Evolutionary conservation across 441 rosid genomes (phyloP).

Genomic region (Corymbia citriodora): DNA sequence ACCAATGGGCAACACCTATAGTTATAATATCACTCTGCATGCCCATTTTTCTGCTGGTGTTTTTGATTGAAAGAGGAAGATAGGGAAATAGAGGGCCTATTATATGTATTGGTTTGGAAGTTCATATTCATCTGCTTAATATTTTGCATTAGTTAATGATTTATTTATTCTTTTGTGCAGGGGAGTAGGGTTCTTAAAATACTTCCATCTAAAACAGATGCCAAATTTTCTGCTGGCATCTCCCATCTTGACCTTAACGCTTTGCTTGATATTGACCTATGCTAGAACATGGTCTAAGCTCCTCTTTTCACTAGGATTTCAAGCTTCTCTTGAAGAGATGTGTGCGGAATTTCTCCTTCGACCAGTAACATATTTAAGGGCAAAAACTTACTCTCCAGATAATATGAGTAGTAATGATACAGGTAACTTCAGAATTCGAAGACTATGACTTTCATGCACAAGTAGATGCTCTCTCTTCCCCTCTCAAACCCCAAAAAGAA

Average conservation of each 20-base stretch:
- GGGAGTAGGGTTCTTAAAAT: constrained; percentile 88
- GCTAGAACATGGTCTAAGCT: constrained; percentile 42
- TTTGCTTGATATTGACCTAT: constrained; percentile 56
- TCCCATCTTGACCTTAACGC: constrained; percentile 66
- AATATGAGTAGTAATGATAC: not conserved
- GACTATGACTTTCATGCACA: not conserved
- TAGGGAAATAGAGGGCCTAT: not conserved
- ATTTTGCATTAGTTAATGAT: not conserved
- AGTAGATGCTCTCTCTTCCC: not conserved
- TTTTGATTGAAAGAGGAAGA: not conserved
- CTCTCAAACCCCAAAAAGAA: not conserved
- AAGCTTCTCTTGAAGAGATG: constrained; percentile 40
- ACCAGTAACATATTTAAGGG: not conserved
- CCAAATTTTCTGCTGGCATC: constrained; percentile 96
- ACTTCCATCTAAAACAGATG: constrained; percentile 75
- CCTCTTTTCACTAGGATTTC: constrained; percentile 60
- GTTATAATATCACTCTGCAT: not conserved
- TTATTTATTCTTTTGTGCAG: constrained; percentile 24
- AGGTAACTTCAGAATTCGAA: not conserved
- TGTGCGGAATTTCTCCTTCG: constrained; percentile 9
- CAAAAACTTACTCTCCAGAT: not conserved
- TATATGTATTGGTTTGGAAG: not conserved
- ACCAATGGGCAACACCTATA: not conserved
- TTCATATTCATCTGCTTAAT: not conserved
- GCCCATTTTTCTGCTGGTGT: not conserved